Percentiles rank a stretch among this genome's conserved stretches.
These are phyloP conservation scores for Apiotrichum sp. DNA, from an alignment of 1,284 basidiomycete genomes.

Conservation along the genomic window DNA sequence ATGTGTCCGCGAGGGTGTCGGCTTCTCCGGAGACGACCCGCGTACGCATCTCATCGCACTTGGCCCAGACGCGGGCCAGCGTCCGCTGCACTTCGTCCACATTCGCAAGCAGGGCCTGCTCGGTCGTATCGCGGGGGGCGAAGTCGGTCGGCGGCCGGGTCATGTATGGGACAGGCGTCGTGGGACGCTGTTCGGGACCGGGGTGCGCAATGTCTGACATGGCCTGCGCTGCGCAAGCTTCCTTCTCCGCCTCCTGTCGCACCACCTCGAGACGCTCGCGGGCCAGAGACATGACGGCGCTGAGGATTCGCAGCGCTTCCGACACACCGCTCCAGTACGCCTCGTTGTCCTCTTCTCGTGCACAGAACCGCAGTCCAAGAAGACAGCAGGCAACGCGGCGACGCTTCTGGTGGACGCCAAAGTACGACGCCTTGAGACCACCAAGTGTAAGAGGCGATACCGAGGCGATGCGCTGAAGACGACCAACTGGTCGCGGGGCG, in stretches of 20 bases:
- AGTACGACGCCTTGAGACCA: conserved; percentile 34
- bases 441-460: conserved; percentile 34
- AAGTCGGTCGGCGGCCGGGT: conserved; percentile 4
- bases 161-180: no score
- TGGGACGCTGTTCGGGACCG: background rate
- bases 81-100: conserved; percentile 17
- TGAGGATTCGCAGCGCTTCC: conserved; percentile 16
- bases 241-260: conserved; percentile 13
- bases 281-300: conserved; percentile 17
- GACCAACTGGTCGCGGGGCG: background rate
- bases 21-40: conserved; percentile 1
- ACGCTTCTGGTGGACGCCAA: conserved; percentile 37
- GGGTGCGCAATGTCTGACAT: background rate
- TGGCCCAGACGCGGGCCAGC: conserved; percentile 14
- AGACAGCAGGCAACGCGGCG: conserved; percentile 38
- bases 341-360: conserved; percentile 1
- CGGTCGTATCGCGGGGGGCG: conserved; percentile 12
- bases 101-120: conserved; percentile 7
- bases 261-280: conserved; percentile 17
- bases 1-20: background rate
- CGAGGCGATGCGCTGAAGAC: conserved; percentile 13
- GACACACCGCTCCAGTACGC: conserved; percentile 32
- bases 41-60: conserved; percentile 11
- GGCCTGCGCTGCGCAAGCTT: background rate
- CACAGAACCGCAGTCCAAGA: conserved; percentile 30